Conservation (phyloP, 148 eudicot genomes). For the Hydrangea macrophylla region DNA sequence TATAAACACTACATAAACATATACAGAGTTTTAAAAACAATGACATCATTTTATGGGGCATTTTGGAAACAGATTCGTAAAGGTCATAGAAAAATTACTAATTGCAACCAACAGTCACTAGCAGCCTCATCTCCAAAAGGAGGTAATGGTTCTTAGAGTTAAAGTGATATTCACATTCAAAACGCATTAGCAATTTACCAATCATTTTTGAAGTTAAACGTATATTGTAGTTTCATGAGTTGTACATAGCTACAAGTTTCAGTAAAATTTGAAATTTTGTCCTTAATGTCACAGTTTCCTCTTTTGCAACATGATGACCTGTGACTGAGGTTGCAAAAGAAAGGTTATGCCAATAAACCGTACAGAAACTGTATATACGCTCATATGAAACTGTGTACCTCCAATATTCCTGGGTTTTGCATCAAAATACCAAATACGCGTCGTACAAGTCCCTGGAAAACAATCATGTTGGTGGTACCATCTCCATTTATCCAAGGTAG, state of each 20-base stretch:
- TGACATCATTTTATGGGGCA: background rate
- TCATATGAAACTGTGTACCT: constrained; percentile 38
- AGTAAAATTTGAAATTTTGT: background rate
- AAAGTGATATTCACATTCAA: constrained; percentile 2
- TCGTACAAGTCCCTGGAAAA: constrained; percentile 77
- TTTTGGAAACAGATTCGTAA: background rate
- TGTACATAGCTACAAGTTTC: background rate
- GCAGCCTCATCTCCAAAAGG: background rate
- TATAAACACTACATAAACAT: too few species aligned
- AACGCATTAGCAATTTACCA: background rate
- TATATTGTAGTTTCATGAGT: background rate
- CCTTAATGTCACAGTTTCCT: background rate
- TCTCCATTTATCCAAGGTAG: constrained; percentile 97
- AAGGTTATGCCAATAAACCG: background rate
- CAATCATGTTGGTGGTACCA: constrained; percentile 69
- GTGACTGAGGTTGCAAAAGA: background rate
- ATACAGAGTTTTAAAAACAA: too few species aligned
- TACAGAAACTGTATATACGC: background rate
- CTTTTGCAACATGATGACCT: background rate
- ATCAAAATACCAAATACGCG: constrained; percentile 76
- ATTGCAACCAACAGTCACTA: background rate
- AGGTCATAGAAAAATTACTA: background rate
- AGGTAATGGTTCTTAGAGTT: background rate
- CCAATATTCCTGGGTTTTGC: constrained; percentile 87
- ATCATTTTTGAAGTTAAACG: background rate